Evolutionary conservation across 83 land plant species (phyloP).

Genomic region (Picea engelmannii): DNA sequence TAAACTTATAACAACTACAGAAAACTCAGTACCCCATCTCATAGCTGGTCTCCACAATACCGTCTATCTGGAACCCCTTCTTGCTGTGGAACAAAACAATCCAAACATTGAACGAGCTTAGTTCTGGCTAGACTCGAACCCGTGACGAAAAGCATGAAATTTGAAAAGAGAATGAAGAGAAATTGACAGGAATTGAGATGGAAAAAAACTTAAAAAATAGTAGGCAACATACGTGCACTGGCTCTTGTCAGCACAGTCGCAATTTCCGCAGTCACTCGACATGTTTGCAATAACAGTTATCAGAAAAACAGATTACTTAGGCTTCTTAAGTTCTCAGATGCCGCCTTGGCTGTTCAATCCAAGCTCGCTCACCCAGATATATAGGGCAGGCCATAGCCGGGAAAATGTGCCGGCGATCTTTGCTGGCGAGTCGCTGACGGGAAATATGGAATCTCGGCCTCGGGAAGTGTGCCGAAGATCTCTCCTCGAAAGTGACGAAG

Average conservation of each 20-base stretch:
- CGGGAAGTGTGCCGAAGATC: too few species aligned
- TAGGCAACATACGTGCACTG: constrained; percentile 56
- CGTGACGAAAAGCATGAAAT: not conserved
- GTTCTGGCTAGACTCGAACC: not conserved
- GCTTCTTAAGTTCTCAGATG: too few species aligned
- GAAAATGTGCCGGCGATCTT: too few species aligned
- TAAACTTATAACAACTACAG: not conserved
- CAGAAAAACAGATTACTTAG: too few species aligned
- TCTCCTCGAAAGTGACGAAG: too few species aligned
- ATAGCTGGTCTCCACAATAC: not conserved
- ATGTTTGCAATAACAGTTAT: constrained; percentile 22
- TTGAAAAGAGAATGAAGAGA: not conserved
- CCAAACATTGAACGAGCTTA: not conserved
- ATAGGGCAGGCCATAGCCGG: too few species aligned
- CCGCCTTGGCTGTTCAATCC: too few species aligned
- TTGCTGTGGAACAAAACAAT: not conserved
- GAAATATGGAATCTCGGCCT: too few species aligned
- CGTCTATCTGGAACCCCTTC: not conserved
- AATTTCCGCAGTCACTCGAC: constrained; percentile 61
- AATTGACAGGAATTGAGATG: not conserved
- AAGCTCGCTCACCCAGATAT: too few species aligned
- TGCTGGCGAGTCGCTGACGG: too few species aligned
- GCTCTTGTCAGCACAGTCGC: constrained; percentile 74
- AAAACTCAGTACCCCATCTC: not conserved
- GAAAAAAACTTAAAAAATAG: not conserved